A percentile compares a stretch with the other conserved stretches of the same genome.
These are phyloP conservation scores for Rhizoclosmatium globosum DNA, from an alignment of 192 early-diverging fungal genomes.

Conservation along the genomic window DNA sequence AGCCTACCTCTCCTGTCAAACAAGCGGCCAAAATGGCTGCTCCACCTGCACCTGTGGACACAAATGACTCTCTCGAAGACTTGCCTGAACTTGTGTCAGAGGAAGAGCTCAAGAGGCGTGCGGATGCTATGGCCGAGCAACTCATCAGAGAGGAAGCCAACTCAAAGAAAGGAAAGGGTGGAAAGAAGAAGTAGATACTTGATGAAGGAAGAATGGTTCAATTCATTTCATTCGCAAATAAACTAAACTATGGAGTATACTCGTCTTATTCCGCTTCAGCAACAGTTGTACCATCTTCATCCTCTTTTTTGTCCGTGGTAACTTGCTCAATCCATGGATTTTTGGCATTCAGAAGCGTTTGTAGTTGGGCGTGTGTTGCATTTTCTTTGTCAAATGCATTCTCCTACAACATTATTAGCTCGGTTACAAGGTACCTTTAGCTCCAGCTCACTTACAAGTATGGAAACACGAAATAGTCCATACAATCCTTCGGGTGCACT, in stretches of 20 bases:
- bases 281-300: neutral
- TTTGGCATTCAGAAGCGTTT: slow-evolving; percentile 22
- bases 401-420: slow-evolving; percentile 15
- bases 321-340: slow-evolving; percentile 38
- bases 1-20: neutral
- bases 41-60: slow-evolving; percentile 1
- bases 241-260: neutral
- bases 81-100: slow-evolving; percentile 43
- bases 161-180: slow-evolving; percentile 6
- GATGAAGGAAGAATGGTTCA: neutral
- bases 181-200: slow-evolving; percentile 23
- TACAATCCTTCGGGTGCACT: slow-evolving; percentile 46
- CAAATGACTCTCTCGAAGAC: slow-evolving; percentile 13
- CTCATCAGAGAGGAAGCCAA: slow-evolving; percentile 29
- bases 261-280: neutral
- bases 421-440: too few relatives aligned
- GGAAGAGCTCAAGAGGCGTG: slow-evolving; percentile 44
- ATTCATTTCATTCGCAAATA: slow-evolving; percentile 2
- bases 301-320: slow-evolving; percentile 3
- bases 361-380: slow-evolving; percentile 27
- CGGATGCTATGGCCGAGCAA: slow-evolving; percentile 30
- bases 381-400: slow-evolving; percentile 34
- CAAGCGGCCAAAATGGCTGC: neutral
- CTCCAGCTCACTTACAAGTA: slow-evolving; percentile 34
- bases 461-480: slow-evolving; percentile 47